Base-by-base conservation (phyloP, 148 eudicot genomes). In the Arctostaphylos glauca region DNA sequence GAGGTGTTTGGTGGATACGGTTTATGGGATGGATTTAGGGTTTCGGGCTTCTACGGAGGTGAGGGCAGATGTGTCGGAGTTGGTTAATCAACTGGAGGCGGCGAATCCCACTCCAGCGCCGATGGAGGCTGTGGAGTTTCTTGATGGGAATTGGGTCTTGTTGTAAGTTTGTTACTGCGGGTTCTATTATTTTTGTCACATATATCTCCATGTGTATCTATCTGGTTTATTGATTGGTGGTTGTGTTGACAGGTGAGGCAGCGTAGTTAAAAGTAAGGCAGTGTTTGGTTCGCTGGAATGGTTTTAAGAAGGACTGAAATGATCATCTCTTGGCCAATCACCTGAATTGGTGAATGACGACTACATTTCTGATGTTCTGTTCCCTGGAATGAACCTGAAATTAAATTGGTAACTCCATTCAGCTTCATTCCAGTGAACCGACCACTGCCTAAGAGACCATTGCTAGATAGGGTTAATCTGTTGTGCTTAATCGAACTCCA, bases 101-200 rank as follows among this genome's bases (percentile, higher is more conserved):
- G 85, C 78, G 9, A 96, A 96, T 83, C 99, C 98, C 13, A 85
- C 81, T 74, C 89, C 91, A 3, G 92, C 88, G 15, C 95, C 97
- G 25, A 91, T 90, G 7, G 95, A 92, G 83, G 84, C 83, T 0
- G 56, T 88, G 15, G 95, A 85, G 16, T 87, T 93, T 89, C 96
- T 96, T 62, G 95, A 89, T 80, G 99, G 97, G 54, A 94, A 92
- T n/a, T 96, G 99, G 99, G 74, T 94, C 85, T 89, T 96, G 84
- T 82, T 93, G 98, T 96, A 86, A 94, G 99, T 90, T 41, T 16
- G 25, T 79, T 79, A 7, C 9, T 31, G 14, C 9, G n/a, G 41
- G 16, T 68, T 79, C 5, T 25, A 46, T 19, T 55, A 55, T 14
- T 14, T 56, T 12, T n/a, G 13, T 12, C 38, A 1, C 38, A 31